Evolutionary conservation across 306 rosid species (phyloP), one percentile per base, ranked within the genome.

Genomic region (Arachis hypogaea): DNA sequence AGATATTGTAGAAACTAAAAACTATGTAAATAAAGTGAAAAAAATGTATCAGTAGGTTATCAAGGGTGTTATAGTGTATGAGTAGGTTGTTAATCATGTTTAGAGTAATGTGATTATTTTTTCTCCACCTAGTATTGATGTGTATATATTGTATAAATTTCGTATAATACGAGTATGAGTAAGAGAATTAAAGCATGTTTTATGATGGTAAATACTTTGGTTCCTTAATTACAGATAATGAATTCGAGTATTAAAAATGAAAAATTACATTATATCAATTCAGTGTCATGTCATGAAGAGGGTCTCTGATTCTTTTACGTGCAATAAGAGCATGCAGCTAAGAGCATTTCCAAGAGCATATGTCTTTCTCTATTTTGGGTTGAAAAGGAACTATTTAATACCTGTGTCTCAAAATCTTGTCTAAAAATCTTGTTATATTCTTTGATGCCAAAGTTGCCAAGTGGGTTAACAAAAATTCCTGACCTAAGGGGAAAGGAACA

Each of bases 361-460:
- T 73, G 75, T 66, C 72, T 66, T 59, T 65, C 68, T 63, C 51
- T 10, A 43, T 7, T 47, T 68, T 67, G 45, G 56, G 47, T 22
- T 9, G 49, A 51, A 36, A 12, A 58, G 60, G 55, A 57, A 59
- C 18, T 45, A 7, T 43, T 43, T 4, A 33, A 33, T 33, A 33
- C 38, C 38, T 43, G 46, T 43, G 46, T 43, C 7, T 43, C 8
- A 43, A 30, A 43, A 7, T 29, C 59, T 2, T 12, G 43, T 59
- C 43, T 4, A 11, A 59, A 22, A 47, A 9, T 44, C 38, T 29
- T 10, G 65, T 40, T 41, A 38, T 40, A 38, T 40, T 9, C 33
- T 42, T 67, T 38, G 45, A 63, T 51, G 54, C 78, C 40, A 42
- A 55, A 51, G 62, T 42, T 68, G 69, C 63, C 69, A 77, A 22